These are phyloP conservation scores for Daedalea quercina DNA, from an alignment of 768 basidiomycete species.

Conservation along the genomic window DNA sequence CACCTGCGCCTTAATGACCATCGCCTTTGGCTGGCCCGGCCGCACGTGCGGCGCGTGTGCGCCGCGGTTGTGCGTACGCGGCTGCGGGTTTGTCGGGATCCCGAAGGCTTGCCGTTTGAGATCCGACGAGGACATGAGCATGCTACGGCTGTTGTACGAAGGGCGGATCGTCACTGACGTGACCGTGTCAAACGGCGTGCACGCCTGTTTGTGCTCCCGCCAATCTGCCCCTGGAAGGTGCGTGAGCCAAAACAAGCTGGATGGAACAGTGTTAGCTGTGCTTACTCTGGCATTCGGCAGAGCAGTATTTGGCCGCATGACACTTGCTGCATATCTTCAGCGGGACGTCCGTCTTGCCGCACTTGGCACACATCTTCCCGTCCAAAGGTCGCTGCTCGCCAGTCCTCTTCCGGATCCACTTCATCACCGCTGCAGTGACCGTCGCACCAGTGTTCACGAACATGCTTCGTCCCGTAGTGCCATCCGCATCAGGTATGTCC, in stretches of 20 bases:
- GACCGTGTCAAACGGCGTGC: slow-evolving; percentile 36
- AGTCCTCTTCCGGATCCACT: slow-evolving; percentile 40
- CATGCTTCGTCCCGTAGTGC: slow-evolving; percentile 24
- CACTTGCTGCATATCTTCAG: slow-evolving; percentile 41
- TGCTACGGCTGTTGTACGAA: slow-evolving; percentile 22
- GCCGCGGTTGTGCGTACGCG: slow-evolving; percentile 10
- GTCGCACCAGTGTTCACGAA: slow-evolving; percentile 33
- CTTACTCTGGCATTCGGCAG: slow-evolving; percentile 47
- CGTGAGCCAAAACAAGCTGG: not conserved
- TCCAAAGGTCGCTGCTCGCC: slow-evolving; percentile 36
- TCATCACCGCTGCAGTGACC: slow-evolving; percentile 36
- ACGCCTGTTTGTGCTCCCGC: slow-evolving; percentile 40
- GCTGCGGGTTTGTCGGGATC: slow-evolving; percentile 17
- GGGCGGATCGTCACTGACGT: slow-evolving; percentile 44
- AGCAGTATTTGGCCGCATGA: slow-evolving; percentile 44
- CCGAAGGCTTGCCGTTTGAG: slow-evolving; percentile 25
- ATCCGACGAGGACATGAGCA: slow-evolving; percentile 22
- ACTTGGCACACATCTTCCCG: slow-evolving; percentile 40
- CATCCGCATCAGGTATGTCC: slow-evolving; percentile 34
- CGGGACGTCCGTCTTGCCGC: slow-evolving; percentile 22
- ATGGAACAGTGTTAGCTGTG: not conserved
- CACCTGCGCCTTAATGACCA: slow-evolving; percentile 51
- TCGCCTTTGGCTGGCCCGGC: slow-evolving; percentile 26
- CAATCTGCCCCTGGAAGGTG: slow-evolving; percentile 35
- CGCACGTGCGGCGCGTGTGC: slow-evolving; percentile 15